Conservation (phyloP, 2,329 filamentous ascomycete species). For the Colletotrichum eremochloae region DNA sequence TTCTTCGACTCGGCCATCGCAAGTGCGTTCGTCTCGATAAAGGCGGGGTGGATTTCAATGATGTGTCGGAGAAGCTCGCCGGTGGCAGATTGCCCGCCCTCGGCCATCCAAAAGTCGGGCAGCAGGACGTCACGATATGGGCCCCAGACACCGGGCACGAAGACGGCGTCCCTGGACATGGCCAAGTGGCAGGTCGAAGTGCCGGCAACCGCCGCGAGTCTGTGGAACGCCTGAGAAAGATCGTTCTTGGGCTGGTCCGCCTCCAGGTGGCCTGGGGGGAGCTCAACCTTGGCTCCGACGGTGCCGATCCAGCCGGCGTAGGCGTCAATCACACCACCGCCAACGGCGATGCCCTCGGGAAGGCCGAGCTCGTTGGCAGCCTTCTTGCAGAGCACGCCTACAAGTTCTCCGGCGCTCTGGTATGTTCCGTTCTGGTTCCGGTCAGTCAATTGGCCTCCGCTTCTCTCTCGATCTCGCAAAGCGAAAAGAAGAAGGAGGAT, state of each 20-base stretch:
- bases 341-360: conserved; percentile 88
- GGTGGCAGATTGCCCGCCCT: conserved; percentile 96
- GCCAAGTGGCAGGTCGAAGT: conserved; percentile 98
- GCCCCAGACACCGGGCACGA: conserved; percentile 96
- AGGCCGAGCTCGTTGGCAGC: conserved; percentile 88
- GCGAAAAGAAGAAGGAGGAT: conserved; percentile 40
- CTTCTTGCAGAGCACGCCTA: conserved; percentile 86
- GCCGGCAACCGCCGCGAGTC: conserved; percentile 92
- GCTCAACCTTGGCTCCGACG: conserved; percentile 90
- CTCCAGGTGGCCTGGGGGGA: conserved; percentile 72
- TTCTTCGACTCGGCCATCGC: conserved; percentile 87
- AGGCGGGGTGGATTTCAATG: conserved; percentile 93
- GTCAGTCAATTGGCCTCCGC: conserved; percentile 42
- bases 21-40: conserved; percentile 81
- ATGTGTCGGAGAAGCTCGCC: conserved; percentile 95
- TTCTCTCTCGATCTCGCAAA: conserved; percentile 22
- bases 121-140: conserved; percentile 95
- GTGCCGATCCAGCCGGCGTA: conserved; percentile 99
- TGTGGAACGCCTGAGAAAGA: conserved; percentile 91
- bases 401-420: conserved; percentile 90
- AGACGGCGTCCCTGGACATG: conserved; percentile 93
- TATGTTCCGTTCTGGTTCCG: conserved; percentile 85
- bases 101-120: conserved; percentile 95
- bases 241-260: conserved; percentile 81
- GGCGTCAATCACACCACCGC: conserved; percentile 96